These are phyloP conservation scores for Colletotrichum sp. DNA, from an alignment of 2,329 filamentous ascomycete species.

Conservation along the genomic window DNA sequence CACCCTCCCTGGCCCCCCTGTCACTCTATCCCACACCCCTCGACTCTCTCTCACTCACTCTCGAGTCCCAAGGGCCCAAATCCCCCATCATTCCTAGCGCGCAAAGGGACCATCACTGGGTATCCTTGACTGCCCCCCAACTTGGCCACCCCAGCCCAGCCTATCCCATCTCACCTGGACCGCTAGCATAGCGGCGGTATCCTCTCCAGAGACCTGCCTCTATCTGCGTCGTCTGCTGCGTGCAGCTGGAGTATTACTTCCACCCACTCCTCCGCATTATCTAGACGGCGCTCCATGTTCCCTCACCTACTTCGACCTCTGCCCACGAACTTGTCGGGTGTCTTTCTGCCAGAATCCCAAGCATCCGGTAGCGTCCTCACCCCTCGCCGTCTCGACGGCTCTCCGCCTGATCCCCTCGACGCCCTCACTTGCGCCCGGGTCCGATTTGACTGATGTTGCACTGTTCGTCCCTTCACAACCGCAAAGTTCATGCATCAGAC, in stretches of 20 bases:
- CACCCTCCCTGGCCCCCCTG: neutral
- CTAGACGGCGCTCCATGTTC: neutral
- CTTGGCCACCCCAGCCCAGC: constrained; percentile 11
- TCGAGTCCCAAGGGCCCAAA: constrained; percentile 6
- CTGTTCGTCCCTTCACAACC: constrained; percentile 23
- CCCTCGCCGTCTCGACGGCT: neutral
- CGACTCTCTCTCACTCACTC: neutral
- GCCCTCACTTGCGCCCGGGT: neutral
- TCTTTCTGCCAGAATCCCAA: neutral
- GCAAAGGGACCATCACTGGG: constrained; percentile 10
- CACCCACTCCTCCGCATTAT: constrained; percentile 15
- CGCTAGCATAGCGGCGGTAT: constrained; percentile 12
- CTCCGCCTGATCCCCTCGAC: neutral
- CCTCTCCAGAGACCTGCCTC: constrained; percentile 9
- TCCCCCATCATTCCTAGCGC: constrained; percentile 10
- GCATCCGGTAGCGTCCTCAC: neutral
- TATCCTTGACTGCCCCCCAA: constrained; percentile 19
- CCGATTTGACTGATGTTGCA: constrained; percentile 15
- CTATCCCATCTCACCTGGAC: neutral
- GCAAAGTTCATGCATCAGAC: constrained; percentile 33
- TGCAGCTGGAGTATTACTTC: constrained; percentile 22
- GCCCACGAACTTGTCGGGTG: neutral
- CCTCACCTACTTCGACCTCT: neutral
- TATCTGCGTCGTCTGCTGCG: constrained; percentile 13
- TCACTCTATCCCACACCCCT: constrained; percentile 1